These are phyloP conservation scores for Phoma herbarum DNA, from an alignment of 2,329 filamentous ascomycete species.

Conservation along the genomic window DNA sequence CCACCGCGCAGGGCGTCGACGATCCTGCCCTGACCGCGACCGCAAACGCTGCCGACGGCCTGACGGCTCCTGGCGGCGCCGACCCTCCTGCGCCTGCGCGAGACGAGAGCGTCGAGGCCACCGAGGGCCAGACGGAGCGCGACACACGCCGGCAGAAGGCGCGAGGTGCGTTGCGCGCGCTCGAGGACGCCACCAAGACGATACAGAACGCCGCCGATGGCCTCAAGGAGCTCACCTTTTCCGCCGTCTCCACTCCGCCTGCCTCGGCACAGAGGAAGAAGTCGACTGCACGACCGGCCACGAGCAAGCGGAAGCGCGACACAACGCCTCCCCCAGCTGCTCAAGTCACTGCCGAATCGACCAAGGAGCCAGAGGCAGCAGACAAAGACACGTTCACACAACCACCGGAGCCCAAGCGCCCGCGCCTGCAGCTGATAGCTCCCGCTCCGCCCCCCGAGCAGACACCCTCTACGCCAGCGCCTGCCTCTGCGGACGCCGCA, in stretches of 20 bases:
- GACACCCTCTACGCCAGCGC: slow-evolving; percentile 14
- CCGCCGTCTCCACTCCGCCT: slow-evolving; percentile 26
- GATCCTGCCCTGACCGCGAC: slow-evolving; percentile 26
- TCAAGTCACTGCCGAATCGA: slow-evolving; percentile 25
- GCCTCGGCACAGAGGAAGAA: slow-evolving; percentile 35
- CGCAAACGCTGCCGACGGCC: slow-evolving; percentile 21
- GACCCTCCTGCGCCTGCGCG: slow-evolving; percentile 33
- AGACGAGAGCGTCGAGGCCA: slow-evolving; percentile 71
- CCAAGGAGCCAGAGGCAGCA: slow-evolving; percentile 36
- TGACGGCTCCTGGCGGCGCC: slow-evolving; percentile 23
- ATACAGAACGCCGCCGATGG: slow-evolving; percentile 47
- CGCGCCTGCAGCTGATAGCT: slow-evolving; percentile 33
- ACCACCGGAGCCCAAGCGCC: slow-evolving; percentile 45
- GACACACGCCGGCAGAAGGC: slow-evolving; percentile 66
- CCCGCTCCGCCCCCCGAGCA: slow-evolving; percentile 11
- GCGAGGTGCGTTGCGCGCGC: slow-evolving; percentile 50
- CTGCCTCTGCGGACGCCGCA: slow-evolving; percentile 17
- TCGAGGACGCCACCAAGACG: slow-evolving; percentile 48
- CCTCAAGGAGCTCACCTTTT: slow-evolving; percentile 47
- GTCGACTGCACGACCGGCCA: slow-evolving; percentile 30
- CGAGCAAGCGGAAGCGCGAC: slow-evolving; percentile 66
- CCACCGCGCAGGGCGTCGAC: slow-evolving; percentile 31
- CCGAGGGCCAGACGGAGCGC: slow-evolving; percentile 77
- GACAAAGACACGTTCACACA: slow-evolving; percentile 39
- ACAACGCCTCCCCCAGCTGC: slow-evolving; percentile 44